phyloP scores from a whole-genome alignment of 371 early-diverging fungal species.

The Circinella umbellata region DNA sequence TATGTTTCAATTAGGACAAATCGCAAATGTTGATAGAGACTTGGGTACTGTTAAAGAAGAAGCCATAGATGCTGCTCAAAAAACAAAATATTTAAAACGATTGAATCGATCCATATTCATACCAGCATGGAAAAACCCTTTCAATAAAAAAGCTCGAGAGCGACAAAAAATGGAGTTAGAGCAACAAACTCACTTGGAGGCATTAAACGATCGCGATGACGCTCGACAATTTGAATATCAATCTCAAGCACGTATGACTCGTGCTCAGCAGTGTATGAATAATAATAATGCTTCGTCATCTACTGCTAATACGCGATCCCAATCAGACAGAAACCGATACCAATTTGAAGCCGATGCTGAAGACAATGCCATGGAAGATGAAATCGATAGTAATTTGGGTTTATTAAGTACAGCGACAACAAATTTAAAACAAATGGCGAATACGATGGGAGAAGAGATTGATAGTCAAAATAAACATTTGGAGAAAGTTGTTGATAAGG shows the following conservation, averaged over 20 bases:
- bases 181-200: constrained; percentile 53
- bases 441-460: constrained; percentile 74
- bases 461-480: constrained; percentile 64
- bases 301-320: constrained; percentile 26
- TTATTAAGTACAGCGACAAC: constrained; percentile 62
- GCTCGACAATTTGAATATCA: constrained; percentile 30
- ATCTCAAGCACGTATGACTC: constrained; percentile 53
- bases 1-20: constrained; percentile 49
- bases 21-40: constrained; percentile 71
- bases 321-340: constrained; percentile 66
- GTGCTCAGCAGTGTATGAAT: constrained; percentile 31
- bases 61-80: constrained; percentile 74
- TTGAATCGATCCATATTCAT: constrained; percentile 82
- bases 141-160: constrained; percentile 62
- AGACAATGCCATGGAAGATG: constrained; percentile 74
- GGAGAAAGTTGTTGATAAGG: constrained; percentile 34
- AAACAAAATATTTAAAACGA: constrained; percentile 75
- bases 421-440: constrained; percentile 73
- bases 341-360: constrained; percentile 67
- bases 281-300: neutral
- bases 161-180: constrained; percentile 57
- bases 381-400: constrained; percentile 80
- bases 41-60: constrained; percentile 74
- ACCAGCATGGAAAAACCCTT: constrained; percentile 70
- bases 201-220: constrained; percentile 38